Conservation (phyloP, 2,329 filamentous ascomycete genomes). For the Ilyonectria destructans region DNA sequence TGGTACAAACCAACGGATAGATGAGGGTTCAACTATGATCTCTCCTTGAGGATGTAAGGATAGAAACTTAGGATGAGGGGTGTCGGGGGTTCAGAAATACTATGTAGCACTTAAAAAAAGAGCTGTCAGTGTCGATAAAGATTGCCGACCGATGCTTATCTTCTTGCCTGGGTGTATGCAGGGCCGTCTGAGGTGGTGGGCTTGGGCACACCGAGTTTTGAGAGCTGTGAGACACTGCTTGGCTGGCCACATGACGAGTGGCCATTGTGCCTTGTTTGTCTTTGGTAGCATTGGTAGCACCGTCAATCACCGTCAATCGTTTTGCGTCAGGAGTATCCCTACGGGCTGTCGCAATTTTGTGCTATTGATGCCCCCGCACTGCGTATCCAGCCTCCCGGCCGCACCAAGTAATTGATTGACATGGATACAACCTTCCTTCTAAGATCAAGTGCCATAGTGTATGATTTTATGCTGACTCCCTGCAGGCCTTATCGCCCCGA, state of each 20-base stretch:
- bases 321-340: background rate
- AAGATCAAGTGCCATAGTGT: background rate
- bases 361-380: background rate
- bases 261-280: background rate
- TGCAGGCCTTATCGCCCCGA: background rate
- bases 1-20: background rate
- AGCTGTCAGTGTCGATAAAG: background rate
- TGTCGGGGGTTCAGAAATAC: background rate
- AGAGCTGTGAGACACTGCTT: background rate
- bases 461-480: background rate
- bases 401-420: background rate
- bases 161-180: background rate
- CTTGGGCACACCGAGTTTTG: background rate
- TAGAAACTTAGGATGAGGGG: background rate
- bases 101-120: background rate
- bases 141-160: background rate
- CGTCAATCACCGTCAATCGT: background rate
- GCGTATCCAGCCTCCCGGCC: background rate
- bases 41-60: background rate
- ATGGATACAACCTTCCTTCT: slow-evolving; percentile 3
- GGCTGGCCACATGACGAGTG: background rate
- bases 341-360: background rate
- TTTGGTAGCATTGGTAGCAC: background rate
- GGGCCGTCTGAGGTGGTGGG: background rate
- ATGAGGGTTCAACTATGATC: background rate